Base-by-base conservation (phyloP, 2,329 filamentous ascomycete species). In the Ophiocordyceps unilateralis region DNA sequence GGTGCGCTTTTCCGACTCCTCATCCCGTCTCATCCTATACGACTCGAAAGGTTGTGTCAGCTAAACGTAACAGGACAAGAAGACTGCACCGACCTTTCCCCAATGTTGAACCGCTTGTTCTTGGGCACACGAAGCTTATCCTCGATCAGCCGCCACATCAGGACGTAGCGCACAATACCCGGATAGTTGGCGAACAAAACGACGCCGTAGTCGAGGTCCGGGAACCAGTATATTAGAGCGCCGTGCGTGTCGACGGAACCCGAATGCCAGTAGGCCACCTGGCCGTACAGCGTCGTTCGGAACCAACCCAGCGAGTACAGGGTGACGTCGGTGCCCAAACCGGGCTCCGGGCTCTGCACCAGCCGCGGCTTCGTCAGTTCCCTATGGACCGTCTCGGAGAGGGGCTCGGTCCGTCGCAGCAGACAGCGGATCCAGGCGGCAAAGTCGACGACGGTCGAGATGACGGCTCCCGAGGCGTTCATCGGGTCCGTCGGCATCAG, bases 361-460 rank as follows among this genome's bases (percentile, higher is more conserved):
- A 59, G 43, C 1, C 57, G 44, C 5, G 60, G 55, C 12, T 37
- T 54, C 26, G 51, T 52, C 15, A 64, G 51, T 15, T 59, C 56
- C 8, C 45, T 30, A 42, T 59, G 56, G 3, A 51, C 52, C 0
- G 40, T 47, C 10, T 48, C 23, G 1, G 55, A 55, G 8, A 59
- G 49, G 2, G 55, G 55, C 7, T 30, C 43, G 0, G 41, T 30
- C 42, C 53, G 39, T 10, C 59, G 50, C 23, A 76, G 54, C 21
- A 74, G 56, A 19, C 65, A 68, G 28, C 58, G 56, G 4, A 74
- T 49, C 72, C 72, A 78, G 49, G 63, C 65, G 3, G 61, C 52
- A 50, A 70, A 74, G 55, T 75, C 71, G 12, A 59, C 43, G 2
- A 69, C 68, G 39, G 62, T 69, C 21, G 64, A 67, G 19, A 74